phyloP scores from a whole-genome alignment of 2,329 filamentous ascomycete species.

The Curvularia verruculosa region DNA sequence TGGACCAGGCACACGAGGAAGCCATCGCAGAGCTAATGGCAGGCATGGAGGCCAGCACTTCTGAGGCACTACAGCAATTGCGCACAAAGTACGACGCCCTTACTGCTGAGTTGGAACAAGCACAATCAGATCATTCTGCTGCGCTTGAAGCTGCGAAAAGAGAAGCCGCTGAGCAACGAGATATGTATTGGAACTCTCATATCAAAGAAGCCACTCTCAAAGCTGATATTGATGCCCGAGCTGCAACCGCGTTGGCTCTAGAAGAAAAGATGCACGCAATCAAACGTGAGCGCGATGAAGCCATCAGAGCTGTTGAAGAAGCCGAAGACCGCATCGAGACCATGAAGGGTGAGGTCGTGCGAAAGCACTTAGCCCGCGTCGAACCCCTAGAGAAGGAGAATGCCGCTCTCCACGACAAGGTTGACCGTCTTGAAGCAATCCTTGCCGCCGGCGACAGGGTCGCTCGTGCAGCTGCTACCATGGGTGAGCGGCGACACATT shows the following conservation, averaged over 20 bases:
- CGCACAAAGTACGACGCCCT: slow-evolving; percentile 44
- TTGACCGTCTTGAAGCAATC: slow-evolving; percentile 44
- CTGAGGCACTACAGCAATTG: slow-evolving; percentile 42
- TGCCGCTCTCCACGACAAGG: slow-evolving; percentile 37
- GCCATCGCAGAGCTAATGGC: slow-evolving; percentile 46
- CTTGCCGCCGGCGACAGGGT: slow-evolving; percentile 45
- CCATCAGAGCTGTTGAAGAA: slow-evolving; percentile 28
- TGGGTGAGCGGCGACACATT: slow-evolving; percentile 45
- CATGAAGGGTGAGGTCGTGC: slow-evolving; percentile 46
- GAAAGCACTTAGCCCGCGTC: slow-evolving; percentile 44
- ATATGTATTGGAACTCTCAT: slow-evolving; percentile 23
- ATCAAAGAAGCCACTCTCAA: slow-evolving; percentile 23
- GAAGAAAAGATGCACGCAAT: slow-evolving; percentile 20
- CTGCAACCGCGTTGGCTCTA: slow-evolving; percentile 19
- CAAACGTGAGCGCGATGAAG: slow-evolving; percentile 30
- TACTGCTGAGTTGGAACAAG: slow-evolving; percentile 26
- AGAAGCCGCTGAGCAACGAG: slow-evolving; percentile 24
- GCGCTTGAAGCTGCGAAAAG: slow-evolving; percentile 31
- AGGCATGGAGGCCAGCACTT: slow-evolving; percentile 43
- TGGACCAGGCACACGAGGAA: slow-evolving; percentile 42
- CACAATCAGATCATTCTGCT: slow-evolving; percentile 25
- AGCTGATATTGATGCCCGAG: slow-evolving; percentile 15
- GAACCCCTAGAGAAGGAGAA: slow-evolving; percentile 46
- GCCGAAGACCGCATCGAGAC: slow-evolving; percentile 43
- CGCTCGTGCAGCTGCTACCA: slow-evolving; percentile 42